Base-by-base conservation (phyloP, 345 rosid genomes). In the Hypericum perforatum region DNA sequence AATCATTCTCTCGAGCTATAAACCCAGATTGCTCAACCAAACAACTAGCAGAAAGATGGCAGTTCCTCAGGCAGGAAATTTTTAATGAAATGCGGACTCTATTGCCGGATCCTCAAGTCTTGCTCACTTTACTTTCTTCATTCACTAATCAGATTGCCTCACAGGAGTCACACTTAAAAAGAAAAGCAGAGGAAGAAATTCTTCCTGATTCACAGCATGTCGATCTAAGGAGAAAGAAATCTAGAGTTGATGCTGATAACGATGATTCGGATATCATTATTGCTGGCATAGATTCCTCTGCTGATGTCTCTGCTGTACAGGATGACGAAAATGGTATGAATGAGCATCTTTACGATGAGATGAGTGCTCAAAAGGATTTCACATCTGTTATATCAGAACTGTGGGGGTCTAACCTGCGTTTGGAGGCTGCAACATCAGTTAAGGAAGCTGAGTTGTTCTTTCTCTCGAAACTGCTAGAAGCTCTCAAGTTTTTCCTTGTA, bases 51-150 rank as follows among this genome's bases (percentile, higher is more conserved):
- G 63, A 69, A 49, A 60, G 64, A 61, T 80, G 76, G 74, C 63
- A 50, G 60, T 72, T 66, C 40, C 67, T 88, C 52, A 75, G 74
- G 76, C 72, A 62, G 72, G 86, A 82, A 63, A 59, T 82, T 57
- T 80, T 63, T 76, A 73, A 76, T 69, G 90, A 80, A 67, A 81
- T 79, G 63, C 80, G 75, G 49, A 75, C 71, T 44, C 73, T 73
- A 67, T 79, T 83, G 54, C 95, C 94, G 58, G 94, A 92, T 83
- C 77, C 74, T 7, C 96, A 88, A 69, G 94, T 88, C 58, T 63
- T 92, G 12, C 50, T 83, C 75, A 76, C 64, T 58, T 53, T 76
- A 36, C 81, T 88, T 57, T 81, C 94, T 56, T 46, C 88, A 15
- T 65, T 74, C 50, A 70, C 69, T 50, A 62, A 67, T 64, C 67